Base-by-base conservation (phyloP, 2,329 filamentous ascomycete genomes). In the Magnaporthiopsis poae region DNA sequence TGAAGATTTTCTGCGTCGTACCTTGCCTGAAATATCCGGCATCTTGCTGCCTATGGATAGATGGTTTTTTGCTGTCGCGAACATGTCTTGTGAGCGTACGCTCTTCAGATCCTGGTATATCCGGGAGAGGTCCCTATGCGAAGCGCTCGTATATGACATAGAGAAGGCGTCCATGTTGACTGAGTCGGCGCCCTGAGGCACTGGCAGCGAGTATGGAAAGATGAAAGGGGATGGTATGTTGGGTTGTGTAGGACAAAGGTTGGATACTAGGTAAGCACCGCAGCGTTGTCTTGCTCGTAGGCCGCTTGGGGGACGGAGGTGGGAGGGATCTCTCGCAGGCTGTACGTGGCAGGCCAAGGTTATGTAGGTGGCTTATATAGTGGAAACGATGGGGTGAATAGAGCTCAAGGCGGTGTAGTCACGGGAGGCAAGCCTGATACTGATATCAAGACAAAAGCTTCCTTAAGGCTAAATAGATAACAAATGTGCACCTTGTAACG, bases 101-200 rank as follows among this genome's bases (percentile, higher is more conserved):
- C 77, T 75, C 69, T 76, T 77, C 31, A 84, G 76, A 70, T 84
- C 82, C 68, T 80, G 80, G 80, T 83, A 83, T 65, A 84, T 80
- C 65, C 76, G 79, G 61, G 82, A 84, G 33, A 78, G 76, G 66
- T 73, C 75, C 69, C 79, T 78, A 64, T 74, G 75, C 25, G 78
- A 74, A 36, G 78, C 73, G 72, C 79, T 83, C 70, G 78, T 80
- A 71, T 75, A 80, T 56, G 78, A 83, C 71, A 83, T 78, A 35
- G 80, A 79, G 75, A 83, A 81, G 80, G 81, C 80, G 75, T 84
- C 82, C 82, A 84, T 84, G 12, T 29, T 67, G 35, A 2, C 35
- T 36, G 35, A 31, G 31, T 36, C 35, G 35, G 35, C 35, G 5
- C 33, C 33, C 33, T 35, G 33, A 35, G 33, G 33, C 33, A 35